These are phyloP conservation scores for Cordyceps javanica DNA, from an alignment of 2,329 filamentous ascomycete species.

Conservation along the genomic window DNA sequence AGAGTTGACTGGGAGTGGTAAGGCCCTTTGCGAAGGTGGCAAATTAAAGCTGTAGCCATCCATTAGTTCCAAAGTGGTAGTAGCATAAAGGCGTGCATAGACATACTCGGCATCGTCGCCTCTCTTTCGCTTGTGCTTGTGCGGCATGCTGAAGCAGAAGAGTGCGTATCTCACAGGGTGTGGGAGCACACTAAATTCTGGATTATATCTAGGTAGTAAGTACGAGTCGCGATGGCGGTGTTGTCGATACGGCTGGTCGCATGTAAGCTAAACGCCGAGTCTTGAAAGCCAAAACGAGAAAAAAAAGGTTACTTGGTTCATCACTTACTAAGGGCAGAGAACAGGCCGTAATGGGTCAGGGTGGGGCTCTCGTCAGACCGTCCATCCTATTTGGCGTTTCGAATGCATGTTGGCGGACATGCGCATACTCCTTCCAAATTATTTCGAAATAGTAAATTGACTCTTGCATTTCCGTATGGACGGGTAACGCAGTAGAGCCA, in stretches of 20 bases:
- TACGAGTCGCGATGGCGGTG: background rate
- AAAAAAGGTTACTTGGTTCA: too few relatives aligned
- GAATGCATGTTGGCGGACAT: too few relatives aligned
- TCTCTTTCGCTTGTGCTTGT: slow-evolving; percentile 71
- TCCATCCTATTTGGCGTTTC: too few relatives aligned
- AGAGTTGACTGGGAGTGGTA: slow-evolving; percentile 41
- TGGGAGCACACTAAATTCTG: background rate
- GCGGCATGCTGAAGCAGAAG: slow-evolving; percentile 55
- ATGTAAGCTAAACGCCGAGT: background rate
- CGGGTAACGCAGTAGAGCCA: too few relatives aligned
- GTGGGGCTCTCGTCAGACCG: too few relatives aligned
- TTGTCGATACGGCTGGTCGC: background rate
- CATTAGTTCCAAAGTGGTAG: background rate
- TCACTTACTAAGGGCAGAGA: too few relatives aligned
- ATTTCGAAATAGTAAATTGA: too few relatives aligned
- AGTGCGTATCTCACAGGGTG: background rate
- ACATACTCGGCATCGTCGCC: slow-evolving; percentile 50
- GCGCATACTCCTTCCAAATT: too few relatives aligned
- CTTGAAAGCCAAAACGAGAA: background rate
- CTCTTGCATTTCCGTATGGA: too few relatives aligned
- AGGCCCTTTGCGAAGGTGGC: slow-evolving; percentile 42
- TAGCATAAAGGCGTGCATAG: background rate
- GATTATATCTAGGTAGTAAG: too few relatives aligned
- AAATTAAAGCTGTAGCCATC: slow-evolving; percentile 40
- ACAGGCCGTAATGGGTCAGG: too few relatives aligned